Base-by-base conservation (phyloP, 345 rosid species). In the rapeseed (Brassica napus) region DNA sequence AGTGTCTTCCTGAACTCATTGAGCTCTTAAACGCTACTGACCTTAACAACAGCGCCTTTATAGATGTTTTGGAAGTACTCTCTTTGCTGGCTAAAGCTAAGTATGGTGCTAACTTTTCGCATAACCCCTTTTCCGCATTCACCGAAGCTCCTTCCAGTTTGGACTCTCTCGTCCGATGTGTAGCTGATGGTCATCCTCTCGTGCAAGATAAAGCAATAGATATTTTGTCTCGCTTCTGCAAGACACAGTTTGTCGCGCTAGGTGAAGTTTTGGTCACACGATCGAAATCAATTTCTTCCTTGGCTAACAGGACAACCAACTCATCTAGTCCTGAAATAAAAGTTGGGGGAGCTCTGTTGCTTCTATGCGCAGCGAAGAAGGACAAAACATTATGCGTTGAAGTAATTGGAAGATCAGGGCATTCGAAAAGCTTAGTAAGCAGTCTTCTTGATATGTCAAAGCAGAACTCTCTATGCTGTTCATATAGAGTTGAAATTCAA, bases 181-280 rank as follows among this genome's bases (percentile, higher is more conserved):
- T 94, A 66, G 89, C 90, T 47, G 94, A 89, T 77, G 97, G 96
- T 21, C 85, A 92, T 35, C 86, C 90, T 71, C 39, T 69, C 30
- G 72, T 87, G 73, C 98, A 94, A 83, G 98, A 94, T 75, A 90
- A 92, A 83, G 88, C 92, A 49, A 87, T 92, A 80, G 91, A 94
- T 74, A 86, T 92, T 73, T 80, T 94, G 77, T 92, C 96, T 70
- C 85, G 92, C 83, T 89, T 90, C 75, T 94, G 94, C 69, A 87
- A 86, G 67, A 92, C 92, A 66, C 88, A 88, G 65, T 84, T 87
- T 26, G 83, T 66, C 68, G 30, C 86, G 65, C 80, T 94, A 18
- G 89, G 91, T 75, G 86, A 88, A 82, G 72, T 90, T 59, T 82
- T 94, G 85, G 77, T 86, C 82, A 85, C 86, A 54, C 83, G 85